Evolutionary conservation across 495 filamentous ascomycete species (phyloP).

Genomic region (Melanomma pulvis-pyrius): DNA sequence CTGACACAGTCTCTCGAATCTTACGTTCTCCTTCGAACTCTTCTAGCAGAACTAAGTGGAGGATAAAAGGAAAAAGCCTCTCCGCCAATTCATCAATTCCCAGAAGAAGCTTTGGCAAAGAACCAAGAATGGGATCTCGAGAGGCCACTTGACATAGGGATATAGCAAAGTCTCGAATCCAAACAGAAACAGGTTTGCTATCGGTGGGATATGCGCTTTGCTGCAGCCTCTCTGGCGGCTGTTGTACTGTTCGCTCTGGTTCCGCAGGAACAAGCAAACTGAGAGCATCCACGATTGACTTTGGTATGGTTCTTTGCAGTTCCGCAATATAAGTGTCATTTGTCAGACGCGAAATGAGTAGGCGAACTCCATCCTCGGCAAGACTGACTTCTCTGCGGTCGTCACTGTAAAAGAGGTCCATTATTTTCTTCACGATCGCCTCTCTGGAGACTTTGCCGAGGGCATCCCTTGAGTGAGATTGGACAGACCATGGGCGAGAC

Average conservation of each 20-base stretch:
- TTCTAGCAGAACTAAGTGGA: slow-evolving; percentile 72
- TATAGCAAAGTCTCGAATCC: slow-evolving; percentile 67
- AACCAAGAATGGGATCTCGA: slow-evolving; percentile 60
- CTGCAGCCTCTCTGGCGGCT: slow-evolving; percentile 2
- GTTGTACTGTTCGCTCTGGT: background rate
- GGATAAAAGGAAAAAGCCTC: slow-evolving; percentile 42
- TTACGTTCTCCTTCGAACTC: slow-evolving; percentile 57
- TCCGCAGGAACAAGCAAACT: slow-evolving; percentile 14
- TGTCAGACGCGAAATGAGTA: slow-evolving; percentile 62
- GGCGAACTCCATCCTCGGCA: slow-evolving; percentile 75
- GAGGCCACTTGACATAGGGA: slow-evolving; percentile 62
- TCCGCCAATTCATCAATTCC: slow-evolving; percentile 38
- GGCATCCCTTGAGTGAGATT: slow-evolving; percentile 2
- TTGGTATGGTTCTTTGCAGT: slow-evolving; percentile 33
- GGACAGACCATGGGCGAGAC: slow-evolving; percentile 47
- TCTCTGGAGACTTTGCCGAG: slow-evolving; percentile 25
- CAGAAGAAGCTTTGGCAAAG: slow-evolving; percentile 28
- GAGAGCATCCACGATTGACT: slow-evolving; percentile 20
- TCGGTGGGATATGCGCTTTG: slow-evolving; percentile 11
- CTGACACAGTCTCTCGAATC: slow-evolving; percentile 54
- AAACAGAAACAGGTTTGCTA: slow-evolving; percentile 45
- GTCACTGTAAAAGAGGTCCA: slow-evolving; percentile 65
- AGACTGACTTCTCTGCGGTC: slow-evolving; percentile 67
- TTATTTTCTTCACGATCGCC: slow-evolving; percentile 65
- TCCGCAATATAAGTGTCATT: slow-evolving; percentile 23